Conservation (phyloP, 371 early-diverging fungal genomes). For the Mortierella polycephala region DNA sequence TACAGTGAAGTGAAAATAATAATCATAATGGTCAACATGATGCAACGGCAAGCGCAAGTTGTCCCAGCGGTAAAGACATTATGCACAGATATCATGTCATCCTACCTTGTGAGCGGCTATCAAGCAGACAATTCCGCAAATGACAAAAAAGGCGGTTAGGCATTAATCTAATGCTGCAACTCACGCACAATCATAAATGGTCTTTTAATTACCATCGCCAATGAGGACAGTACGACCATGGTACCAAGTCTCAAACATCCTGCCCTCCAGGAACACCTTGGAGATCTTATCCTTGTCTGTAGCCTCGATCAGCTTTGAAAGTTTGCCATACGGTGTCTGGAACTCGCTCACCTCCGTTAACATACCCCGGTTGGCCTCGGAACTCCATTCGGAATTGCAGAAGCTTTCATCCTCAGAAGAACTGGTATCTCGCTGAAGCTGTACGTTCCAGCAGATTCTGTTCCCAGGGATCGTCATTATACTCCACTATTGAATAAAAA, state of each 20-base stretch:
- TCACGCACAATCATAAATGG: no score
- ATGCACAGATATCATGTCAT: no score
- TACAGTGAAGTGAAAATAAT: not conserved
- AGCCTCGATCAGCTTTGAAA: constrained; percentile 20
- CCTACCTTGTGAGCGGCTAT: no score
- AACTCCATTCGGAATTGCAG: constrained; percentile 20
- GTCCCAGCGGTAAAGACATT: no score
- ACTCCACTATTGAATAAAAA: constrained; percentile 10
- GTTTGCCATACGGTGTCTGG: not conserved
- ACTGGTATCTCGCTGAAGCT: constrained; percentile 1
- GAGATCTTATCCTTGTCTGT: constrained; percentile 21
- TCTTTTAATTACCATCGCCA: constrained; percentile 22
- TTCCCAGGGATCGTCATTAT: constrained; percentile 6
- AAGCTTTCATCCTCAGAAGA: constrained; percentile 4
- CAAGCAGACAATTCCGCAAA: no score
- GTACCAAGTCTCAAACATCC: constrained; percentile 35
- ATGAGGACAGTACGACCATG: constrained; percentile 21
- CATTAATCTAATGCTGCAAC: no score
- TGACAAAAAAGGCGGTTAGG: no score
- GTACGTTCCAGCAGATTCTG: constrained; percentile 21
- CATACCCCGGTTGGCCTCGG: constrained; percentile 9
- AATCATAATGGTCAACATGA: no score
- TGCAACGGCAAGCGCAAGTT: no score
- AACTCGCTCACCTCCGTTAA: constrained; percentile 14
- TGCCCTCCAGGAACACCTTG: constrained; percentile 29